Percentiles rank a stretch among this genome's conserved stretches.
Evolutionary conservation across 495 filamentous ascomycete species (phyloP).

Genomic region (Hypoxylon subgilvum): DNA sequence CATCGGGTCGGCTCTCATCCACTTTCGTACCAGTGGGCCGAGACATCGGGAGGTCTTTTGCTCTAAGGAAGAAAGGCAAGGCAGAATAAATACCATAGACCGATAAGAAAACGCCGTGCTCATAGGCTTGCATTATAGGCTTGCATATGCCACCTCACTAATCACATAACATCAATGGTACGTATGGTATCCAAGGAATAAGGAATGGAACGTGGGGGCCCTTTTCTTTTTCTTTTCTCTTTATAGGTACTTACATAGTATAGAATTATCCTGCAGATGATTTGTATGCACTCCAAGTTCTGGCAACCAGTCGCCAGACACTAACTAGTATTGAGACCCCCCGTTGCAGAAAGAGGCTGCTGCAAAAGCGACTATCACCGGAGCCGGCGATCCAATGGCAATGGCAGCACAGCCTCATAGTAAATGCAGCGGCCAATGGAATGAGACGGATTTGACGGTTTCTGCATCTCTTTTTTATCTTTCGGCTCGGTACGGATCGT

Average conservation of each 20-base stretch:
- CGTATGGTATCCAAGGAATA: too few relatives aligned
- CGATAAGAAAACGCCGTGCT: slow-evolving; percentile 17
- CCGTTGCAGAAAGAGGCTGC: neutral
- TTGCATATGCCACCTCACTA: slow-evolving; percentile 5
- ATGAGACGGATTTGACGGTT: neutral
- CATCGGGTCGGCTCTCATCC: slow-evolving; percentile 8
- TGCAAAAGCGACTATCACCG: slow-evolving; percentile 5
- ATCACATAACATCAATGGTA: too few relatives aligned
- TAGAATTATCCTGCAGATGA: too few relatives aligned
- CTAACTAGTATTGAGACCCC: too few relatives aligned
- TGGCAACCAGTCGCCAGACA: too few relatives aligned
- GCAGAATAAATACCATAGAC: slow-evolving; percentile 11
- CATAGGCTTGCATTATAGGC: slow-evolving; percentile 11
- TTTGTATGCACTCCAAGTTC: neutral
- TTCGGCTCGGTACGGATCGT: slow-evolving; percentile 19
- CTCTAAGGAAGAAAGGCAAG: slow-evolving; percentile 1
- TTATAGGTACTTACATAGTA: neutral
- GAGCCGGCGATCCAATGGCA: slow-evolving; percentile 17
- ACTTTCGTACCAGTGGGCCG: slow-evolving; percentile 8
- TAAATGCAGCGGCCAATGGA: slow-evolving; percentile 11
- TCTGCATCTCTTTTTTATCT: slow-evolving; percentile 4
- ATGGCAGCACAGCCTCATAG: neutral
- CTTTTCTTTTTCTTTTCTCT: neutral
- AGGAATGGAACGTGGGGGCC: slow-evolving; percentile 23
- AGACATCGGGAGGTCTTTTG: slow-evolving; percentile 9